phyloP scores from a whole-genome alignment of 108 stramenopile genomes.

The Nitzschia sp. region DNA sequence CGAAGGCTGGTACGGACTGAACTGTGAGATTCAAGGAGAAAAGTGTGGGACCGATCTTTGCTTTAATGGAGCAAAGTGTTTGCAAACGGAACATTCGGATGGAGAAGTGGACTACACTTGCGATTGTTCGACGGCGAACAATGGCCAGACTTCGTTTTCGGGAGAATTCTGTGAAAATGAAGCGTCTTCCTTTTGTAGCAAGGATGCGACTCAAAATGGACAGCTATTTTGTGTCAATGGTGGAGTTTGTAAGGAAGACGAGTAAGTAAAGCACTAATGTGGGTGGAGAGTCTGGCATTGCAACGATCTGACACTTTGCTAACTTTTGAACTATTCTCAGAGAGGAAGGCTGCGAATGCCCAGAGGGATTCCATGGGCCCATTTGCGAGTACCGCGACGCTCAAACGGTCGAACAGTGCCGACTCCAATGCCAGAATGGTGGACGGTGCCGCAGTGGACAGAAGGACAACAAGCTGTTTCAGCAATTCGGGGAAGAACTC shows the following conservation, averaged over 20 bases:
- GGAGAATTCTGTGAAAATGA: conserved; percentile 35
- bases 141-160: conserved; percentile 6
- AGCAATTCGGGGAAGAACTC: conserved; percentile 22
- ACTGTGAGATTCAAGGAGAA: conserved; percentile 37
- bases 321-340: not conserved
- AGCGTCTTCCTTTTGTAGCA: conserved; percentile 13
- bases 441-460: conserved; percentile 44
- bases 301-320: too few species aligned
- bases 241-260: conserved; percentile 24
- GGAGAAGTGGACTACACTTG: conserved; percentile 25
- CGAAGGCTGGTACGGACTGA: conserved; percentile 39
- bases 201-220: conserved; percentile 17
- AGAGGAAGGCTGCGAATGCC: conserved; percentile 35
- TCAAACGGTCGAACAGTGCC: conserved; percentile 26
- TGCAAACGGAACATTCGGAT: conserved; percentile 22
- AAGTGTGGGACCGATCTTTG: conserved; percentile 46
- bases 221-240: conserved; percentile 39
- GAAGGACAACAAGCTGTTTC: conserved; percentile 38
- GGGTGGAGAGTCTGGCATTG: too few species aligned
- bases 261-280: too few species aligned
- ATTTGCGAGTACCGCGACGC: conserved; percentile 35
- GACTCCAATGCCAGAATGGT: conserved; percentile 39
- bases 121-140: conserved; percentile 25
- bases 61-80: conserved; percentile 48
- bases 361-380: conserved; percentile 37